These are phyloP conservation scores for Teratosphaeria gauchensis DNA, from an alignment of 2,329 filamentous ascomycete genomes.

Conservation along the genomic window DNA sequence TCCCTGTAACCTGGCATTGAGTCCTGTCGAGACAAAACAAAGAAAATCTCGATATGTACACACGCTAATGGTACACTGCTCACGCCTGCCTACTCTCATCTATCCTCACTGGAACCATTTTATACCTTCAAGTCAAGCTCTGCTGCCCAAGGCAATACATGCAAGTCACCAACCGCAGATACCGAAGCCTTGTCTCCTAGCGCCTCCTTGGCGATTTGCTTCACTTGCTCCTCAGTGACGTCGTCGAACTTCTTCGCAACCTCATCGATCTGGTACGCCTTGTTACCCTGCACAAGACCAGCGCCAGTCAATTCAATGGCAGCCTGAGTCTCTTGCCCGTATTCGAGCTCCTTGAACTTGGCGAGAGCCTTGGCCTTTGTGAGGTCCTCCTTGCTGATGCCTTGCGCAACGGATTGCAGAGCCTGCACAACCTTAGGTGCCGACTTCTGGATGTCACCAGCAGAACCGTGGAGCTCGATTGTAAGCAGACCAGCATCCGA, in stretches of 20 bases:
- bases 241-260: constrained; percentile 68
- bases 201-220: constrained; percentile 82
- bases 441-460: constrained; percentile 61
- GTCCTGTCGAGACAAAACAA: not conserved
- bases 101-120: constrained; percentile 30
- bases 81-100: constrained; percentile 18
- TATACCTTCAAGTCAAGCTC: constrained; percentile 94
- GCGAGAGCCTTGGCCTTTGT: constrained; percentile 86
- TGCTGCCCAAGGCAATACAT: constrained; percentile 82
- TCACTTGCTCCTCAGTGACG: constrained; percentile 75
- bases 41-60: constrained; percentile 2
- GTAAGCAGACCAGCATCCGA: constrained; percentile 88
- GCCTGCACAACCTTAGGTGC: constrained; percentile 69
- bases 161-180: constrained; percentile 82
- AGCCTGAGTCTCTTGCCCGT: constrained; percentile 65
- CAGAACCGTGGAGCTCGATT: constrained; percentile 68
- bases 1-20: too few relatives aligned
- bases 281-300: constrained; percentile 69
- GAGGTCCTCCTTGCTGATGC: constrained; percentile 73
- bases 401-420: constrained; percentile 65
- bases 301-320: constrained; percentile 77
- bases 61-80: constrained; percentile 24
- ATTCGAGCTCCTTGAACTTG: constrained; percentile 83
- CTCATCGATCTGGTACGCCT: constrained; percentile 74
- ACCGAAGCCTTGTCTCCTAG: constrained; percentile 83